These are phyloP conservation scores for Xylaria sp. DNA, from an alignment of 2,329 filamentous ascomycete species.

Conservation along the genomic window DNA sequence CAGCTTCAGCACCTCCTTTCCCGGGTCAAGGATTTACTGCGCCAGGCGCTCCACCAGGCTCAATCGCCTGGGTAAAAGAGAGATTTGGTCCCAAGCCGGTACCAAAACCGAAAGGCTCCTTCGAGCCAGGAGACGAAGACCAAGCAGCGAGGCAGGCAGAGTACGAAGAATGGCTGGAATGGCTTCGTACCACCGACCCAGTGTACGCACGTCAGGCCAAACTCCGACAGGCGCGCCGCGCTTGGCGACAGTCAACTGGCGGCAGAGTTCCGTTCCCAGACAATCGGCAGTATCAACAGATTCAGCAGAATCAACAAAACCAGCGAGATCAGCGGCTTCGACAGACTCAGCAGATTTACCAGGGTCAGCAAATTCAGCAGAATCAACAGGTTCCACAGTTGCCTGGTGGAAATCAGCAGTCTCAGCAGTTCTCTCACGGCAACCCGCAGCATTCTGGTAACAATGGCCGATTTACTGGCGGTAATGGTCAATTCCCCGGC, in stretches of 20 bases:
- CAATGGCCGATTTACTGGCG: too few species aligned
- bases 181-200: conserved; percentile 23
- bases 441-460: too few species aligned
- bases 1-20: neutral
- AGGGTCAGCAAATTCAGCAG: too few species aligned
- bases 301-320: too few species aligned
- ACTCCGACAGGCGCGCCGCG: conserved; percentile 29
- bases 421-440: too few species aligned
- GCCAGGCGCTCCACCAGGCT: conserved; percentile 1
- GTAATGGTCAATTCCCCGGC: too few species aligned
- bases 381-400: too few species aligned
- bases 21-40: neutral
- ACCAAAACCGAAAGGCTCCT: conserved; percentile 27
- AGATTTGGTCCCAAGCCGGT: conserved; percentile 32
- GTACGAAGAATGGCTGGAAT: conserved; percentile 32
- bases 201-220: conserved; percentile 27
- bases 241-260: conserved; percentile 15
- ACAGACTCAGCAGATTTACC: too few species aligned
- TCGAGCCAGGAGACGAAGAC: conserved; percentile 21
- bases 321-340: too few species aligned
- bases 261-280: neutral
- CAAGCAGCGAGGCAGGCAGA: conserved; percentile 24
- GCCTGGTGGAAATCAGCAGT: too few species aligned
- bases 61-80: conserved; percentile 21
- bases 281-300: too few species aligned